phyloP scores from a whole-genome alignment of 1,284 basidiomycete species.

The Somion occarium region DNA sequence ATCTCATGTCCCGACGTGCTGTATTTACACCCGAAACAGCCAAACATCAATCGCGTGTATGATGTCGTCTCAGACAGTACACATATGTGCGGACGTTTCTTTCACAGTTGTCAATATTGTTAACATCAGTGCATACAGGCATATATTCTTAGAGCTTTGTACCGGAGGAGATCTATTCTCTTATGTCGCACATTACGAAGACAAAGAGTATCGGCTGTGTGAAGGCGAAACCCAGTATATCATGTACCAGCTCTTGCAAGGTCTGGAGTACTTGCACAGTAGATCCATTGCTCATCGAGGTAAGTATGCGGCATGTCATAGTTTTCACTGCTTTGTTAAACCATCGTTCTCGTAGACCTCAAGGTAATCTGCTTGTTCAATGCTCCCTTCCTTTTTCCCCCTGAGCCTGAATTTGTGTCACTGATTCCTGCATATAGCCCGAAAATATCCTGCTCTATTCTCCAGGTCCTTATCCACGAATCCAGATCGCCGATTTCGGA shows the following conservation, averaged over 20 bases:
- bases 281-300: constrained; percentile 78
- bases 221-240: constrained; percentile 84
- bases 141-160: constrained; percentile 74
- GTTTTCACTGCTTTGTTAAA: not conserved
- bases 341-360: constrained; percentile 45
- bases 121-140: constrained; percentile 34
- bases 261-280: constrained; percentile 70
- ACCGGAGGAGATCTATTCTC: constrained; percentile 79
- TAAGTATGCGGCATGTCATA: constrained; percentile 36
- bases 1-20: not conserved
- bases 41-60: constrained; percentile 76
- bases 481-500: constrained; percentile 84
- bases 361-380: constrained; percentile 42
- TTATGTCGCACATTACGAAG: constrained; percentile 62
- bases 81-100: constrained; percentile 44
- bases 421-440: constrained; percentile 42
- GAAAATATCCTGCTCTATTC: constrained; percentile 80
- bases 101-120: not conserved
- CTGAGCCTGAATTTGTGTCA: not conserved
- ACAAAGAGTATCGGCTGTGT: constrained; percentile 46
- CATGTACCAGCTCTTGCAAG: constrained; percentile 75
- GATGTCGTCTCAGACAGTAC: constrained; percentile 60
- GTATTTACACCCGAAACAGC: constrained; percentile 36
- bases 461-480: constrained; percentile 75
- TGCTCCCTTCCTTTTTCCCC: not conserved